Base-by-base conservation (phyloP, 2,329 filamentous ascomycete species). In the Leptographium galeiforme region DNA sequence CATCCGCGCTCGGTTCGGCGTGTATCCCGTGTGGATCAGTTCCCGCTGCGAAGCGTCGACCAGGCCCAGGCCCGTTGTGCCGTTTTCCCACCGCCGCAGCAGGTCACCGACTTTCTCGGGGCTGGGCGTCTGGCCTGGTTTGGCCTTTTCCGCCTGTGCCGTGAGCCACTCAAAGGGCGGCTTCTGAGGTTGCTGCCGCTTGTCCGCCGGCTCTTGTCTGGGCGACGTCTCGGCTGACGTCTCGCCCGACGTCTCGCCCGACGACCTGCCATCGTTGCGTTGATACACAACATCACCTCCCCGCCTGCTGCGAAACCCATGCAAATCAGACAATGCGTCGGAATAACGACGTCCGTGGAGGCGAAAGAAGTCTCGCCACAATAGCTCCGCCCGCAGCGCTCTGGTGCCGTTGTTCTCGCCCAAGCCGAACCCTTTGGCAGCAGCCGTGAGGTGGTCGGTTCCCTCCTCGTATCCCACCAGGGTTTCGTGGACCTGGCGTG, bases 281-380 rank as follows among this genome's bases (percentile, higher is more conserved):
- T 36, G 7, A 14, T 44, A 51, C 2, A 51, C 40, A 2, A 36
- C 19, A 16, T 51, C 39, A 32, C 25, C 12, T 8, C 49, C 49
- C 4, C 16, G 25, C 25, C 14, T 41, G 38, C 39, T 66, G 16
- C 77, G 75, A 59, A 88, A 87, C 0, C 87, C 87, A 6, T 75
- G 72, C 2, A 83, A 66, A 13, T 70, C 68, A 63, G 88, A 91
- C 5, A 91, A 73, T 25, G 76, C 77, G 16, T 66, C 62, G 0
- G 78, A 77, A 57, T 86, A 89, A 61, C 90, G 90, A 36, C 76
- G 74, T 7, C 80, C 82, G 62, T 84, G 88, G 0, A 91, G 74
- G 1, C 84, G 75, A 82, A 91, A 89, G 61, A 90, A 91, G 61
- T 91, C 87, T 43, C 87, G 72, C 86, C 84, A 89, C 0, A 91